Conservation (phyloP, 306 rosid genomes). For the Vigna nakashimae region DNA sequence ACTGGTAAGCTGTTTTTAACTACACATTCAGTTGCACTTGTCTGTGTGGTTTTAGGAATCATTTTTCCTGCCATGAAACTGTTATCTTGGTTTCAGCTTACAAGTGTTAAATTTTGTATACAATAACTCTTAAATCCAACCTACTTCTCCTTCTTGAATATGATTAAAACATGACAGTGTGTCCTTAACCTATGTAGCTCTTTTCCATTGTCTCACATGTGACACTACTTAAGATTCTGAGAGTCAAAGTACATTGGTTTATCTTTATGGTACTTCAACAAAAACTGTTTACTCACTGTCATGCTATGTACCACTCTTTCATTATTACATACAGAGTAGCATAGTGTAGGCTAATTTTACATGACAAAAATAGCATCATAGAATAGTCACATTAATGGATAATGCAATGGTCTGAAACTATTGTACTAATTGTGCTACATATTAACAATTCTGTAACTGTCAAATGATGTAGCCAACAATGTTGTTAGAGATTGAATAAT, state of each 20-base stretch:
- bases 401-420: not conserved
- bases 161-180: slow-evolving; percentile 25
- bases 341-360: not conserved
- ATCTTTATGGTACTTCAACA: slow-evolving; percentile 42
- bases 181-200: slow-evolving; percentile 30
- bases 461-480: slow-evolving; percentile 9
- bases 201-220: slow-evolving; percentile 51
- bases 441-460: not conserved
- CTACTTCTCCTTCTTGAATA: slow-evolving; percentile 27
- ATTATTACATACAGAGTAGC: slow-evolving; percentile 41
- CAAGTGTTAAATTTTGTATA: slow-evolving; percentile 20
- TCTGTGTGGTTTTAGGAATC: slow-evolving; percentile 30
- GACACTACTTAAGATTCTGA: slow-evolving; percentile 53
- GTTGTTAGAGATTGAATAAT: slow-evolving; percentile 23
- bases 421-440: slow-evolving; percentile 15
- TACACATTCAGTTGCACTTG: slow-evolving; percentile 45
- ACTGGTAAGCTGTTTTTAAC: slow-evolving; percentile 40
- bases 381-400: slow-evolving; percentile 21
- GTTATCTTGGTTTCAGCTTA: not conserved
- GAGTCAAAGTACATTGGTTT: slow-evolving; percentile 40
- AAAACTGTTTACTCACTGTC: slow-evolving; percentile 49
- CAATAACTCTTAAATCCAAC: slow-evolving; percentile 14
- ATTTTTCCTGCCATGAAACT: slow-evolving; percentile 39
- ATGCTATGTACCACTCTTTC: slow-evolving; percentile 40
- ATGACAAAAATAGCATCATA: slow-evolving; percentile 28